A percentile compares a stretch with the other conserved stretches of the same genome.
phyloP scores from a whole-genome alignment of 2,329 filamentous ascomycete genomes.

The Rachicladosporium sp. region DNA sequence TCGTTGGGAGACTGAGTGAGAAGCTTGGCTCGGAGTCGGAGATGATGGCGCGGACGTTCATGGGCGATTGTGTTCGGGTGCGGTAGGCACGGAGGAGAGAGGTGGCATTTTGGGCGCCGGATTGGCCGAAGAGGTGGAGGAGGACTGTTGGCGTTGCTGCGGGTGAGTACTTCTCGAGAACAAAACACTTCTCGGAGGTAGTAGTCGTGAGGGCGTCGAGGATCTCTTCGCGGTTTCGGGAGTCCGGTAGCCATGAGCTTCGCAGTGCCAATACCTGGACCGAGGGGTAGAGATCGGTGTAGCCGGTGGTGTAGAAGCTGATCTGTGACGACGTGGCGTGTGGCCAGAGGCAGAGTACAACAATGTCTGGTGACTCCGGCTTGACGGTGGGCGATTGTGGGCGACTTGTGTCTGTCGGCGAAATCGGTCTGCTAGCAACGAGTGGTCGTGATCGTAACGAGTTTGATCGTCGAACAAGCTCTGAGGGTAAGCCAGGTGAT shows the following conservation, averaged over 20 bases:
- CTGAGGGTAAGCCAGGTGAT: too few relatives aligned
- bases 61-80: conserved; percentile 8
- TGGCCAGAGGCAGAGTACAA: conserved; percentile 18
- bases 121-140: conserved; percentile 17
- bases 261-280: conserved; percentile 14
- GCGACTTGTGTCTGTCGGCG: too few relatives aligned
- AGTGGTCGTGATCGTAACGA: too few relatives aligned
- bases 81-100: conserved; percentile 16
- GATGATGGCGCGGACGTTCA: conserved; percentile 14
- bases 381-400: conserved; percentile 3
- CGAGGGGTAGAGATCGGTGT: conserved; percentile 15
- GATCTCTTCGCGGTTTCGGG: too few relatives aligned
- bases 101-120: conserved; percentile 13
- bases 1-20: conserved; percentile 1
- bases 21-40: conserved; percentile 14
- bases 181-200: too few relatives aligned
- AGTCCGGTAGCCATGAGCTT: conserved; percentile 4
- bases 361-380: conserved; percentile 11
- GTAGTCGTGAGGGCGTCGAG: conserved; percentile 4
- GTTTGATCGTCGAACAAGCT: too few relatives aligned
- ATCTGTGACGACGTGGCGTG: conserved; percentile 15
- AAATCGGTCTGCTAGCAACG: too few relatives aligned
- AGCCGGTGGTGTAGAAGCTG: conserved; percentile 16
- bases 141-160: conserved; percentile 7
- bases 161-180: not conserved